Evolutionary conservation across 1,139 yeast genomes (phyloP).

Genomic region (Kodamaea alishanica): DNA sequence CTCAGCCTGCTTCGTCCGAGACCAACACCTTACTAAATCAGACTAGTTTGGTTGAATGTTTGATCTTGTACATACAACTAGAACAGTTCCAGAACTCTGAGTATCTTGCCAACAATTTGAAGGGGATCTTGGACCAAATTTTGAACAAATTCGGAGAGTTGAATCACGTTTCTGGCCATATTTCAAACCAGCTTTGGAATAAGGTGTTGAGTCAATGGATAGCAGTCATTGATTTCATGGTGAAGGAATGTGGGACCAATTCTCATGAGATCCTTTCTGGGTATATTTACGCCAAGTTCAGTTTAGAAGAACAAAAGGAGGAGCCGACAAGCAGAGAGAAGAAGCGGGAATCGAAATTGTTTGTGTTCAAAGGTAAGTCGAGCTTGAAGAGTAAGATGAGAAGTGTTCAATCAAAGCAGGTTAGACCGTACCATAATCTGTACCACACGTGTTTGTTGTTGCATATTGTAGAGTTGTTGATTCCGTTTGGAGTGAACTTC

Average conservation of each 20-base stretch:
- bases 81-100: slow-evolving; percentile 44
- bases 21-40: slow-evolving; percentile 27
- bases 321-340: slow-evolving; percentile 9
- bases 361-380: slow-evolving; percentile 27
- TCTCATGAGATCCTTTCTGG: slow-evolving; percentile 37
- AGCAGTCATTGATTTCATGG: slow-evolving; percentile 28
- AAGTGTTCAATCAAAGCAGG: slow-evolving; percentile 16
- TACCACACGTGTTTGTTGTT: slow-evolving; percentile 35
- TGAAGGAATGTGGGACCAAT: slow-evolving; percentile 39
- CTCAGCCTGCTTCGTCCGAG: slow-evolving; percentile 29
- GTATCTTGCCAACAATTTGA: slow-evolving; percentile 29
- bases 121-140: slow-evolving; percentile 28
- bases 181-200: slow-evolving; percentile 36
- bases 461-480: slow-evolving; percentile 27
- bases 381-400: slow-evolving; percentile 19
- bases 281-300: slow-evolving; percentile 32
- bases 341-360: slow-evolving; percentile 28
- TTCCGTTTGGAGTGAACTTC: slow-evolving; percentile 40
- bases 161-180: slow-evolving; percentile 20
- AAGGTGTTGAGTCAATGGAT: slow-evolving; percentile 31
- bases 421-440: slow-evolving; percentile 30
- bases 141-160: slow-evolving; percentile 31
- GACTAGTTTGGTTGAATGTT: slow-evolving; percentile 32
- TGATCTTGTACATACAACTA: slow-evolving; percentile 38
- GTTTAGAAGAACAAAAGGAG: slow-evolving; percentile 9